Base-by-base conservation (phyloP, 2,329 filamentous ascomycete species). In the Phialophora verrucosa region DNA sequence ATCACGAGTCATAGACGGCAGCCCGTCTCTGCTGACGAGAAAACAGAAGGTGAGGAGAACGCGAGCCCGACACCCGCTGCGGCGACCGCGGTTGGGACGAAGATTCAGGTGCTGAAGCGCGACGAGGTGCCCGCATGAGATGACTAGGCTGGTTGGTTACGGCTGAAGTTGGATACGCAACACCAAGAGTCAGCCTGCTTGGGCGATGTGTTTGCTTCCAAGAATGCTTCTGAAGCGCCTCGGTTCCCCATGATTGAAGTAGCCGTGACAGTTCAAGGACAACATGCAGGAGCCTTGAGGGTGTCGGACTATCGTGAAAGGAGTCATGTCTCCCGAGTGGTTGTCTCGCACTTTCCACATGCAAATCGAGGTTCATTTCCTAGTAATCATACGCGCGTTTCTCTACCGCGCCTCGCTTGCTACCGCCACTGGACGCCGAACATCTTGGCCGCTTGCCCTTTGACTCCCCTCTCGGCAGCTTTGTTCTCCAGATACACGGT, bases 1-100 rank as follows among this genome's bases (percentile, higher is more conserved):
- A 85, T 87, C 0, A 84, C 81, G 65, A 88, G 83, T 75, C 88
- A 83, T 71, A 85, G 88, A 69, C 80, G 75, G 75, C 75, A 81
- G 72, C 66, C 62, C 47, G 31, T 70, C 71, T 68, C 68, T 23
- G 74, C 75, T 25, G 75, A 76, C 69, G 73, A 57, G 49, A 68
- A 70, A 69, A 73, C 68, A 57, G 70, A 68, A 42, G 67, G 64
- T 35, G 70, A 68, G 42, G 66, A 67, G 42, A 72, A 72, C 29
- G 55, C 35, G 70, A 73, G 58, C 73, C 72, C 56, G 70, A 72
- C 54, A 44, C 76, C 61, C 70, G 72, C 67, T 47, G 72, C 74
- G 61, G 72, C 72, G 12, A 68, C 70, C 20, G 70, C 72, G 64
- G 73, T 73, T 42, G 67, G 71, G 63, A 79, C 80, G 44, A 82